A percentile compares a stretch with the other conserved stretches of the same genome.
Conservation (phyloP, 495 filamentous ascomycete species). For the Parmelia sp. region DNA sequence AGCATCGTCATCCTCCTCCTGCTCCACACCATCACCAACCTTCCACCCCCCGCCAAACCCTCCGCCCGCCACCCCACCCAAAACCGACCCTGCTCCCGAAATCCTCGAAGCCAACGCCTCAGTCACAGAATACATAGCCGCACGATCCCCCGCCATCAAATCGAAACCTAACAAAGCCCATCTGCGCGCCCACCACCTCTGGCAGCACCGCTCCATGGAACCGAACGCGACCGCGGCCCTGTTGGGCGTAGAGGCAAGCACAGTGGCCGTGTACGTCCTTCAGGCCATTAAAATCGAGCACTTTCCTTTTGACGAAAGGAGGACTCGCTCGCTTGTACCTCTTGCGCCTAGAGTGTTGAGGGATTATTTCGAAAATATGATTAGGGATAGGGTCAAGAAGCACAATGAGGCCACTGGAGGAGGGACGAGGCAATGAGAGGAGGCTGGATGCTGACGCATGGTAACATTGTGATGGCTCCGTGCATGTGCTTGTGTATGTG, state of each 20-base stretch:
- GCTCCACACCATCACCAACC: background rate
- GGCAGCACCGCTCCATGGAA: conserved; percentile 43
- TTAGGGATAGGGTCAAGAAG: background rate
- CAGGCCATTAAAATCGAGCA: conserved; percentile 36
- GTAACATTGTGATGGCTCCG: background rate
- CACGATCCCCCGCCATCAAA: conserved; percentile 14
- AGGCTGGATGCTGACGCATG: background rate
- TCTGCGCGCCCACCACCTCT: conserved; percentile 58
- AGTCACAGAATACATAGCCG: conserved; percentile 5
- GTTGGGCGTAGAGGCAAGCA: conserved; percentile 43
- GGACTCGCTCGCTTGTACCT: conserved; percentile 23
- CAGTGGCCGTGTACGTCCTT: conserved; percentile 48
- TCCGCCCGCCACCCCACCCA: background rate
- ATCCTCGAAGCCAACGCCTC: conserved; percentile 13
- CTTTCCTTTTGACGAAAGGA: conserved; percentile 34
- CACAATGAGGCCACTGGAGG: background rate
- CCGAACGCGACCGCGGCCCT: conserved; percentile 42
- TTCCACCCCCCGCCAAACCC: background rate
- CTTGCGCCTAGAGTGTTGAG: background rate
- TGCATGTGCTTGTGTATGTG: background rate
- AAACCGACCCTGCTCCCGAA: conserved; percentile 2
- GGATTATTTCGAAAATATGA: background rate
- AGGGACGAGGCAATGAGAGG: background rate
- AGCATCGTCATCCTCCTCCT: conserved; percentile 5
- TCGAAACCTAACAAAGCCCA: conserved; percentile 26